Evolutionary conservation across 2,329 filamentous ascomycete genomes (phyloP).

Genomic region (Fusarium austroafricanum): DNA sequence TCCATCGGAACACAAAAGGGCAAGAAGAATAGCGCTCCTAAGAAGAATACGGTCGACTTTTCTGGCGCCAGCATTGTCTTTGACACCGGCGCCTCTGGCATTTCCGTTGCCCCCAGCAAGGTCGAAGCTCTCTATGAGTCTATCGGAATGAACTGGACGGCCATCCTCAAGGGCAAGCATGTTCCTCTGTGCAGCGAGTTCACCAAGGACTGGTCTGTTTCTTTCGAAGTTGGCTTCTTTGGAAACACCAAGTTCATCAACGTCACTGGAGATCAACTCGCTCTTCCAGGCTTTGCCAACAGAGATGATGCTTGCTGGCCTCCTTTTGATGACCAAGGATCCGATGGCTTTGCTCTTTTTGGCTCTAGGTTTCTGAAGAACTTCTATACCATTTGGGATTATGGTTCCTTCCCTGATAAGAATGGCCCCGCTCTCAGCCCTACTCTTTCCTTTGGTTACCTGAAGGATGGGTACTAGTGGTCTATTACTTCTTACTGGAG

Average conservation of each 20-base stretch:
- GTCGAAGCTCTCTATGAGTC: constrained; percentile 48
- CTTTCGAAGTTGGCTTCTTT: constrained; percentile 45
- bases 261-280: constrained; percentile 49
- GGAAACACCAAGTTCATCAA: constrained; percentile 43
- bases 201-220: constrained; percentile 51
- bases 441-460: constrained; percentile 38
- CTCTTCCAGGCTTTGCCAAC: constrained; percentile 49
- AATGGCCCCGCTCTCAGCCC: constrained; percentile 7
- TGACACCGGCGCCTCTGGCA: constrained; percentile 49
- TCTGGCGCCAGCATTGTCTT: constrained; percentile 43
- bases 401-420: constrained; percentile 32
- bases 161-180: constrained; percentile 44
- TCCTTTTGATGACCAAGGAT: constrained; percentile 46
- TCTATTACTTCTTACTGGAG: too few species aligned
- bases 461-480: constrained; percentile 30
- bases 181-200: constrained; percentile 53
- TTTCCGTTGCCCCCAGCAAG: constrained; percentile 43
- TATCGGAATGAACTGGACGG: constrained; percentile 52
- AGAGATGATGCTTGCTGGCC: constrained; percentile 52
- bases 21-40: constrained; percentile 23
- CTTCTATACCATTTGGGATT: constrained; percentile 52
- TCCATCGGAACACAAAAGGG: constrained; percentile 10
- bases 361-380: constrained; percentile 47
- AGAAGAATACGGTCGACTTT: background rate
- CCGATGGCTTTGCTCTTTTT: constrained; percentile 46